These are phyloP conservation scores for Ogataea zsoltii DNA, from an alignment of 805 yeast genomes.

Conservation along the genomic window DNA sequence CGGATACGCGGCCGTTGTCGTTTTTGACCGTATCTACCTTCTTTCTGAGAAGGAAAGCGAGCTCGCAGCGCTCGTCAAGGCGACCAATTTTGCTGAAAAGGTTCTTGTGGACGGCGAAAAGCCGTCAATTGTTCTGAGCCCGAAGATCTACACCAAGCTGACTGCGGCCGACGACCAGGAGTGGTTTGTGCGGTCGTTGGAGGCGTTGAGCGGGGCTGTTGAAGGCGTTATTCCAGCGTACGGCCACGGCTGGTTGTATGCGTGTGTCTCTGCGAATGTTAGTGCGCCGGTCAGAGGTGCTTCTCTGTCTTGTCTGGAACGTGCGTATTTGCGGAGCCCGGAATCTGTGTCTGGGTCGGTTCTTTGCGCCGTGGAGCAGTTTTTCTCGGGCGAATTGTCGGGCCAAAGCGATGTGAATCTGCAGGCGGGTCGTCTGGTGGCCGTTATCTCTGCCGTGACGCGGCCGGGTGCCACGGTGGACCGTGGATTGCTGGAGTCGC, in stretches of 20 bases:
- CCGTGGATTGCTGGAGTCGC: constrained; percentile 28
- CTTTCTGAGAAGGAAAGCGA: constrained; percentile 6
- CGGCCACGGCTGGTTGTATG: constrained; percentile 53
- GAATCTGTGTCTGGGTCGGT: constrained; percentile 44
- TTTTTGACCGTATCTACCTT: constrained; percentile 22
- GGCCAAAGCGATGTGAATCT: constrained; percentile 24
- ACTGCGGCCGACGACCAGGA: constrained; percentile 42
- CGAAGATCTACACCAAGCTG: constrained; percentile 54
- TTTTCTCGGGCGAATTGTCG: constrained; percentile 18
- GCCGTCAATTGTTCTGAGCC: constrained; percentile 49
- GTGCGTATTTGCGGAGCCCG: constrained; percentile 38
- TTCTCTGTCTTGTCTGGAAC: constrained; percentile 35
- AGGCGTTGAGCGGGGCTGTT: constrained; percentile 29
- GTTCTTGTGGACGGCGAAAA: constrained; percentile 42
- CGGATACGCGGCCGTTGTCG: constrained; percentile 49
- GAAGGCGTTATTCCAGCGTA: constrained; percentile 22
- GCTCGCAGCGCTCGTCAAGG: constrained; percentile 30
- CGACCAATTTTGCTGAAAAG: constrained; percentile 34
- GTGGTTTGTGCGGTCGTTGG: constrained; percentile 55
- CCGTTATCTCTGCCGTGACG: constrained; percentile 41
- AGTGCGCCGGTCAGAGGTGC: constrained; percentile 36
- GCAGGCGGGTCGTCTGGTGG: constrained; percentile 30
- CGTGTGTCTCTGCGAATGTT: constrained; percentile 44
- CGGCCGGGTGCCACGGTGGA: constrained; percentile 26
- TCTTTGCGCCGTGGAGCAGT: constrained; percentile 41